Conservation (phyloP, 306 rosid genomes). For the Dryas alaskensis region DNA sequence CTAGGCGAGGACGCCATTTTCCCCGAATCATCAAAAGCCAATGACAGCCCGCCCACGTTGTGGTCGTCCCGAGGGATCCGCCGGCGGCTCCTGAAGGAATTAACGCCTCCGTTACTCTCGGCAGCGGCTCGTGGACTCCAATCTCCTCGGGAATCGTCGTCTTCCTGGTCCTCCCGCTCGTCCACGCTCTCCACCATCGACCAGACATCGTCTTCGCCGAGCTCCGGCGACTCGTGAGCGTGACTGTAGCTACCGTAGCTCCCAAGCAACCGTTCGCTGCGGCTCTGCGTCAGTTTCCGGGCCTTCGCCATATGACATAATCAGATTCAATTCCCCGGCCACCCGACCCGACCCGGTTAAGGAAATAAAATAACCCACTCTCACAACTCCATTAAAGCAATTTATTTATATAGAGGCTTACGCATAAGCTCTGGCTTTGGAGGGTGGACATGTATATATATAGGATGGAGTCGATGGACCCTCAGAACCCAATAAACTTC, state of each 20-base stretch:
- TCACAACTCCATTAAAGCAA: constrained; percentile 31
- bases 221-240: constrained; percentile 54
- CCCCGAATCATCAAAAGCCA: constrained; percentile 62
- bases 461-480: too few relatives aligned
- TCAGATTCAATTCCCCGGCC: constrained; percentile 23
- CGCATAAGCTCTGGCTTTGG: constrained; percentile 24
- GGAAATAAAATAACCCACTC: constrained; percentile 1
- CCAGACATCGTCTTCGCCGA: constrained; percentile 89
- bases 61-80: constrained; percentile 37
- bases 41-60: constrained; percentile 58
- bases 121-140: constrained; percentile 25
- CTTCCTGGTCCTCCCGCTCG: constrained; percentile 22
- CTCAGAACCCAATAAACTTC: neutral
- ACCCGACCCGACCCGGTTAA: neutral
- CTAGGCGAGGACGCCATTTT: constrained; percentile 38
- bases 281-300: constrained; percentile 66
- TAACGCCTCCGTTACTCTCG: constrained; percentile 27
- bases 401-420: constrained; percentile 2
- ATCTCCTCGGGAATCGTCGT: constrained; percentile 22
- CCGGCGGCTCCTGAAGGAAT: constrained; percentile 21
- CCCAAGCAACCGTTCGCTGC: constrained; percentile 74
- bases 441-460: constrained; percentile 48
- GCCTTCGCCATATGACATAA: constrained; percentile 76
- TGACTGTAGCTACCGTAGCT: constrained; percentile 38
- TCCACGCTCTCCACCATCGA: constrained; percentile 37